A percentile compares a stretch with the other conserved stretches of the same genome.
These are phyloP conservation scores for Agrocybe praecox DNA, from an alignment of 768 basidiomycete genomes.

Conservation along the genomic window DNA sequence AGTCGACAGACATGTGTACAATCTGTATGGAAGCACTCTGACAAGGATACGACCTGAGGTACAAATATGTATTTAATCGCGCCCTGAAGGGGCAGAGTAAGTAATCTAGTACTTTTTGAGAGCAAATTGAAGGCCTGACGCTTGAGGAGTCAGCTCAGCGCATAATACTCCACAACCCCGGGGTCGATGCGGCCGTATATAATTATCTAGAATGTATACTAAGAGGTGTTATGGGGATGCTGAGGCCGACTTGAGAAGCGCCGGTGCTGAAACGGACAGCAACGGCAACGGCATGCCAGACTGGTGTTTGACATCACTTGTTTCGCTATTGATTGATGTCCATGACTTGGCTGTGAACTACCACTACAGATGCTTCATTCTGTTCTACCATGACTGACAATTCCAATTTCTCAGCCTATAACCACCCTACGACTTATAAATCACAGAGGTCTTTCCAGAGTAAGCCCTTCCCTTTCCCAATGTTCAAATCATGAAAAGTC, in stretches of 20 bases:
- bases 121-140: not conserved
- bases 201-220: not conserved
- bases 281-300: not conserved
- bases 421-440: conserved; percentile 11
- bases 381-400: conserved; percentile 19
- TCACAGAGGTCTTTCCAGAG: conserved; percentile 16
- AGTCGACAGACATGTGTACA: not conserved
- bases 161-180: no score
- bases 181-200: not conserved
- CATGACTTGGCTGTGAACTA: conserved; percentile 1
- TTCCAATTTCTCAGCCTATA: conserved; percentile 15
- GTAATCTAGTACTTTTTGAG: not conserved
- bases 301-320: not conserved
- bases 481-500: conserved; percentile 30
- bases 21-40: not conserved
- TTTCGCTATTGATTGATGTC: not conserved
- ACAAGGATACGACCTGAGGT: not conserved
- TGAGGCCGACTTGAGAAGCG: not conserved
- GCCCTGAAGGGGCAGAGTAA: not conserved
- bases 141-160: not conserved
- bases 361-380: conserved; percentile 9
- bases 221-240: not conserved
- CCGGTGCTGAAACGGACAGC: not conserved
- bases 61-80: not conserved
- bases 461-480: conserved; percentile 13